Conservation (phyloP, 2,329 filamentous ascomycete genomes). For the Penicillium griseofulvum region DNA sequence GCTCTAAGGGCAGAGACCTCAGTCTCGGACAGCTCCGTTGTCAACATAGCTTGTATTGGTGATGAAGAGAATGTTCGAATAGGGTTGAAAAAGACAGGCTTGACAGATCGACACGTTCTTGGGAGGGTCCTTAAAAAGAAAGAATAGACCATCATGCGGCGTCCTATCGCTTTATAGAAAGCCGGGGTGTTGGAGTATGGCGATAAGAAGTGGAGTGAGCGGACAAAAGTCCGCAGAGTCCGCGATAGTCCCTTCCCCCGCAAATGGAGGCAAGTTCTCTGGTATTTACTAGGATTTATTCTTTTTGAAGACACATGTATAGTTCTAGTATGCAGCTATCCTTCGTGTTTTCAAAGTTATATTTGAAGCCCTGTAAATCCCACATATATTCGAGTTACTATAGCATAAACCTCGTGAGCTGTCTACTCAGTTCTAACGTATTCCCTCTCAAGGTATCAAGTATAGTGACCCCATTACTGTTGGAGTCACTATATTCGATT, state of each 20-base stretch:
- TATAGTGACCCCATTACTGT: not conserved
- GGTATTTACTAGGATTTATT: not conserved
- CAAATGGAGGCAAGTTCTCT: not conserved
- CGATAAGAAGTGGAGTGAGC: conserved; percentile 8
- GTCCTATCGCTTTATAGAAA: not conserved
- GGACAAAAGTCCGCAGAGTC: conserved; percentile 4
- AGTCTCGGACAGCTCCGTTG: conserved; percentile 48
- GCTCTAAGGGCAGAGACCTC: conserved; percentile 56
- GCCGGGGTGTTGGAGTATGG: not conserved
- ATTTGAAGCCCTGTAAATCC: not conserved
- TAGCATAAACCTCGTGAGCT: not conserved
- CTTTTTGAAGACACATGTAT: not conserved
- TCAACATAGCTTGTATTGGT: conserved; percentile 32
- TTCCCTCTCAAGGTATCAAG: not conserved
- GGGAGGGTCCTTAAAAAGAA: not conserved
- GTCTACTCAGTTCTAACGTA: not conserved
- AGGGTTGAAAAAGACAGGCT: not conserved
- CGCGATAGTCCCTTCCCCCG: conserved; percentile 3
- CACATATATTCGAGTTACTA: not conserved
- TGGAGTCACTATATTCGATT: not conserved
- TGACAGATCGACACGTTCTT: not conserved
- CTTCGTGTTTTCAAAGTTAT: too few species aligned
- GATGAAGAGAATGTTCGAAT: conserved; percentile 13
- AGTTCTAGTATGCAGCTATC: not conserved
- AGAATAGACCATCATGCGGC: not conserved